Evolutionary conservation across 108 stramenopile species (phyloP).

Genomic region (Mayamaea pseudoterrestris): DNA sequence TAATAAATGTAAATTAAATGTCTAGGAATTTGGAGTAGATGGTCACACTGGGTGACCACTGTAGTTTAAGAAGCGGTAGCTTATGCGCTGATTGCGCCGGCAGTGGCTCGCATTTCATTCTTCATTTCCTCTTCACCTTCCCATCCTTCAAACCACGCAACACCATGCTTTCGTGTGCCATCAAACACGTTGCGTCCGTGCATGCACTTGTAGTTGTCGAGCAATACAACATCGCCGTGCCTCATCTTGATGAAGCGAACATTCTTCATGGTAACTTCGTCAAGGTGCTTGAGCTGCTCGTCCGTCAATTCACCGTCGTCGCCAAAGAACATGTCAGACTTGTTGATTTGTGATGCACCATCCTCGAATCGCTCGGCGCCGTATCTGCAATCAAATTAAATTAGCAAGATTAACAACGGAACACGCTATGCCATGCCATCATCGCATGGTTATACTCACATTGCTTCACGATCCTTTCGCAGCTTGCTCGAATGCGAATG

Average conservation of each 20-base stretch:
- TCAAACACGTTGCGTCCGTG: constrained; percentile 88
- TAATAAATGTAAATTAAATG: too few species aligned
- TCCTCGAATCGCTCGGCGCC: constrained; percentile 84
- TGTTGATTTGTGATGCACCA: constrained; percentile 87
- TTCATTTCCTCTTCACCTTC: constrained; percentile 82
- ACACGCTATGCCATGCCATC: too few species aligned
- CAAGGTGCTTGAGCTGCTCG: constrained; percentile 64
- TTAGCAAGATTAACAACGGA: background rate
- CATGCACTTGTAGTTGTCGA: constrained; percentile 91
- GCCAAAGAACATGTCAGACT: constrained; percentile 87
- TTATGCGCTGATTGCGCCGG: too few species aligned
- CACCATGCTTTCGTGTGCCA: constrained; percentile 84
- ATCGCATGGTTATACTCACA: constrained; percentile 52
- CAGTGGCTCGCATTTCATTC: background rate
- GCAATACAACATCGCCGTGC: constrained; percentile 78
- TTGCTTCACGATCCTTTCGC: constrained; percentile 67
- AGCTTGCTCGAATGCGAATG: constrained; percentile 79
- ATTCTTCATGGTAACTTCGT: constrained; percentile 79
- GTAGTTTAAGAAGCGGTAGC: too few species aligned
- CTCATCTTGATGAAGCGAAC: constrained; percentile 74
- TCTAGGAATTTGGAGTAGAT: too few species aligned
- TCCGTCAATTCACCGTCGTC: constrained; percentile 69
- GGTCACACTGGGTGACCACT: too few species aligned
- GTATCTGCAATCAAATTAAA: constrained; percentile 28
- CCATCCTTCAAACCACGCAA: constrained; percentile 88